Base-by-base conservation (phyloP, 1,139 yeast species). In the Taphrina betulina region DNA sequence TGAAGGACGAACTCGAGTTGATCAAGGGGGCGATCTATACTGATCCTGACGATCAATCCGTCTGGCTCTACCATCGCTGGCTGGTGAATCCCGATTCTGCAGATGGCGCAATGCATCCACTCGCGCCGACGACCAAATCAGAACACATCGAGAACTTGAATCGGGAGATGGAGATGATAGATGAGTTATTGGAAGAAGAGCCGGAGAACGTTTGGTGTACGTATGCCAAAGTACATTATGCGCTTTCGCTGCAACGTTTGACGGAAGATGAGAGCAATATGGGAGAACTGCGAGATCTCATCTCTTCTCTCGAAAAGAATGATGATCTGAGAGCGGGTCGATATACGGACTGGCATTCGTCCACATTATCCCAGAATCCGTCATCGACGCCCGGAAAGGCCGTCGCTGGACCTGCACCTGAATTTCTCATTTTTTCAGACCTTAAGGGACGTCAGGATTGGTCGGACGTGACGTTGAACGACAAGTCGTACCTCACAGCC, bases 51-150 rank as follows among this genome's bases (percentile, higher is more conserved):
- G 97, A 92, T 67, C 92, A 94, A 50, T 85, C 96, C 0, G 83
- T 88, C 0, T 92, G 98, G 97, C 76, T 85, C 3, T 92, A 90
- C 68, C 76, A 87, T 58, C 78, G 82, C 53, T 92, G 97, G 97
- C 72, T 92, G 19, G 69, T 89, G 10, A 78, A 82, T 3, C 78
- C 78, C 35, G 74, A 76, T 1, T 71, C 80, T 19, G 76, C 81
- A 55, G 72, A 75, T 1, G 60, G 63, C 1, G 63, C 8, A 62
- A 64, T 5, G 58, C 71, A 33, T 57, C 66, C 1, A 38, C 58
- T 12, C 57, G 58, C 5, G 64, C 65, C 43, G 52, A 59, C n/a
- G 23, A 19, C 52, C 7, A 29, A 22, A 4, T 62, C 52, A 1
- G 63, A 61, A 36, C 59, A 58, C 16, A 43, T 58, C 2, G 60